Percentiles rank a stretch among this genome's conserved stretches.
phyloP scores from a whole-genome alignment of 257 asterid genomes.

The Echium plantagineum region DNA sequence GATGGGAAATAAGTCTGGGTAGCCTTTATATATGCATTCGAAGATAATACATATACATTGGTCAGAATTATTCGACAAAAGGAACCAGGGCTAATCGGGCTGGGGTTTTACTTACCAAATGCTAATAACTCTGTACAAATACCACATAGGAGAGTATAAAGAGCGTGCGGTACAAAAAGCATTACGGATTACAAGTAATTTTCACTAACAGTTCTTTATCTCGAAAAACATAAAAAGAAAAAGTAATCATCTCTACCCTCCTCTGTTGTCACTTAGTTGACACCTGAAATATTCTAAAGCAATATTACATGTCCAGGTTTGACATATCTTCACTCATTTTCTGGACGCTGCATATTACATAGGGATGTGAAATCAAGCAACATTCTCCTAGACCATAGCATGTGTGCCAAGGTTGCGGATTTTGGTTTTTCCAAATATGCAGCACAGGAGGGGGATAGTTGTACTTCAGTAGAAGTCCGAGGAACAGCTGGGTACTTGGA shows the following conservation, averaged over 20 bases:
- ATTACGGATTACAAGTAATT: too few species aligned
- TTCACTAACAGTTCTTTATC: neutral
- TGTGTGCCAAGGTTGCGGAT: conserved; percentile 86
- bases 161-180: neutral
- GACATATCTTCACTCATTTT: conserved; percentile 67
- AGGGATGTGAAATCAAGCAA: conserved; percentile 93
- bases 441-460: conserved; percentile 86
- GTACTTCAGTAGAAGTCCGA: conserved; percentile 63
- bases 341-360: conserved; percentile 68
- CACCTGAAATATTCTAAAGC: conserved; percentile 4
- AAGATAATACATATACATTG: neutral
- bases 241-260: neutral
- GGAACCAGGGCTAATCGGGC: neutral
- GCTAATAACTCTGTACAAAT: neutral
- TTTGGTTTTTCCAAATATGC: conserved; percentile 86
- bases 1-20: neutral
- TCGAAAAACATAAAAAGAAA: neutral
- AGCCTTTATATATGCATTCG: neutral
- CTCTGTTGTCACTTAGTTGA: neutral
- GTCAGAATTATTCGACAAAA: neutral
- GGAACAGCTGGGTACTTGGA: conserved; percentile 85
- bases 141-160: neutral
- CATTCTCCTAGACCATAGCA: conserved; percentile 81
- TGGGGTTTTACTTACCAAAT: neutral
- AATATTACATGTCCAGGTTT: conserved; percentile 37